Conservation (phyloP, 768 basidiomycete genomes). For the Cystofilobasidium macerans region DNA sequence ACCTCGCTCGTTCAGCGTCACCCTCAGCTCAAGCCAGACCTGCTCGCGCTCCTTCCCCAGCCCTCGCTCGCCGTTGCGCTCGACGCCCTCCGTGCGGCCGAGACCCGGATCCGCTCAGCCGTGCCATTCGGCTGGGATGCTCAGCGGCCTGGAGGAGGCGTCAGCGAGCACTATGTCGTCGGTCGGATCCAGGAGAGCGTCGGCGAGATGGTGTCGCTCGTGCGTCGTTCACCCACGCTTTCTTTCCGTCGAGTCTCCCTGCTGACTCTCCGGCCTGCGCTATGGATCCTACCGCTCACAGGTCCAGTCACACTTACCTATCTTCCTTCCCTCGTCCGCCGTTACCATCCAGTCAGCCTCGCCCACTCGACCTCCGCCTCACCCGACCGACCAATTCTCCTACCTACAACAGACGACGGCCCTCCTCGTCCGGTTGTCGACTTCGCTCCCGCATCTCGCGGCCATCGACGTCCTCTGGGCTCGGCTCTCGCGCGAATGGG, state of each 20-base stretch:
- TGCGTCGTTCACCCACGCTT: background rate
- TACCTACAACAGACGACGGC: constrained; percentile 14
- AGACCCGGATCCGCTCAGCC: background rate
- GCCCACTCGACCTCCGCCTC: background rate
- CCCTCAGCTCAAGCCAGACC: constrained; percentile 12
- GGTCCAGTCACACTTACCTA: constrained; percentile 24
- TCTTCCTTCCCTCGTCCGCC: constrained; percentile 6
- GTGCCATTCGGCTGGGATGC: constrained; percentile 24
- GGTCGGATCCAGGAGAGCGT: constrained; percentile 13
- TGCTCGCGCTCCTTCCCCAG: constrained; percentile 16
- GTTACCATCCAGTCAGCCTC: background rate
- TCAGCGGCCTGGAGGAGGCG: constrained; percentile 1
- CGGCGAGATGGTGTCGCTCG: constrained; percentile 11
- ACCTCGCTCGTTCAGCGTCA: constrained; percentile 17
- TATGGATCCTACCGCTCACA: constrained; percentile 1
- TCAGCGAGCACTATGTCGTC: constrained; percentile 15
- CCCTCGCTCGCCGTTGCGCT: constrained; percentile 24
- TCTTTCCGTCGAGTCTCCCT: no score
- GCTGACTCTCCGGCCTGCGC: no score
- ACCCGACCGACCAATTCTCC: constrained; percentile 16
- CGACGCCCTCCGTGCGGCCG: constrained; percentile 19
- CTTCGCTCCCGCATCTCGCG: background rate
- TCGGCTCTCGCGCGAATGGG: constrained; percentile 15
- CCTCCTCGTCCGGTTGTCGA: constrained; percentile 14
- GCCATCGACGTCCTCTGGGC: constrained; percentile 15